phyloP scores from a whole-genome alignment of 2,329 filamentous ascomycete genomes.

The Penicillium sp. region DNA sequence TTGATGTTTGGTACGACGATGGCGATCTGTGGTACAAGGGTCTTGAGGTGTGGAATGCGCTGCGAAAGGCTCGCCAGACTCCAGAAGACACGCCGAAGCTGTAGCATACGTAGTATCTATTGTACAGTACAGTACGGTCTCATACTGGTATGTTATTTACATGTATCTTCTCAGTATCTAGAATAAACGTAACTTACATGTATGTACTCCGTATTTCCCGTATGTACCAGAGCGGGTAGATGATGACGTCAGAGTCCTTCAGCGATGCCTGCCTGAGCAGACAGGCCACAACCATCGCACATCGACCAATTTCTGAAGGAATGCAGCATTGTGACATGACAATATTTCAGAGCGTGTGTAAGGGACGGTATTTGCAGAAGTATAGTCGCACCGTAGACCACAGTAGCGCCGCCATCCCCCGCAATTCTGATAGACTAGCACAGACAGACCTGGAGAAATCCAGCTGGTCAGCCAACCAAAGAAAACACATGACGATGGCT shows the following conservation, averaged over 20 bases:
- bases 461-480: not conserved
- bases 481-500: not conserved
- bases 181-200: not conserved
- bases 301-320: not conserved
- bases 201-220: not conserved
- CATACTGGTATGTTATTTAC: not conserved
- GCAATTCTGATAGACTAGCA: not conserved
- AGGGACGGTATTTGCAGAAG: not conserved
- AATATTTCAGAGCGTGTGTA: not conserved
- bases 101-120: not conserved
- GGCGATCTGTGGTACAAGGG: constrained; percentile 48
- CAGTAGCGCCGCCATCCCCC: not conserved
- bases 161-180: not conserved
- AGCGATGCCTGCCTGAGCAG: not conserved
- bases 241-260: not conserved
- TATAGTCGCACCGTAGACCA: no score
- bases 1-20: constrained; percentile 46
- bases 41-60: constrained; percentile 44
- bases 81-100: not conserved
- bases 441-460: not conserved
- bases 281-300: not conserved
- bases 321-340: not conserved
- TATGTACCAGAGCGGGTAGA: not conserved
- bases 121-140: not conserved
- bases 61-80: constrained; percentile 15